Percentiles rank a stretch among this genome's conserved stretches.
Evolutionary conservation across 192 early-diverging fungal genomes (phyloP).

Genomic region (Phlyctochytrium arcticum): DNA sequence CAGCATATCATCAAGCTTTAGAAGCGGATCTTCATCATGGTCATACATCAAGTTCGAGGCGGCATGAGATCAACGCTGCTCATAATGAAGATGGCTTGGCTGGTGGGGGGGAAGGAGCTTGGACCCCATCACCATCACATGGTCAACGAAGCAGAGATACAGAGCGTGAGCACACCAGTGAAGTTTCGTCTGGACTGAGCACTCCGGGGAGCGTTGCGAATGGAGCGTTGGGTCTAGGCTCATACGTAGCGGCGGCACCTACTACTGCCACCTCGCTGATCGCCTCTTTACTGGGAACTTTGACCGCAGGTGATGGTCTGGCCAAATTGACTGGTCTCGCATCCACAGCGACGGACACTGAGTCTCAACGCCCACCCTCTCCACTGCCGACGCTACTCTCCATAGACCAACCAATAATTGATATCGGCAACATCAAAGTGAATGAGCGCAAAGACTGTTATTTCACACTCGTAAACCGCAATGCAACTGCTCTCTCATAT

Average conservation of each 20-base stretch:
- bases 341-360: no score
- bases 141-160: no score
- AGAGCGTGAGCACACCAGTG: no score
- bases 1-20: not conserved
- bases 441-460: constrained; percentile 49
- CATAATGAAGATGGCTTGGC: not conserved
- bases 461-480: constrained; percentile 46
- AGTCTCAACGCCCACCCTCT: not conserved
- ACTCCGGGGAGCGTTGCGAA: not conserved
- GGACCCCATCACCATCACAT: no score
- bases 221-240: not conserved
- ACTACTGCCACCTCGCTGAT: not conserved
- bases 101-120: not conserved
- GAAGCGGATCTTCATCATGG: no score
- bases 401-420: constrained; percentile 23
- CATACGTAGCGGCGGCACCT: not conserved
- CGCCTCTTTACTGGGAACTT: no score
- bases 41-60: no score
- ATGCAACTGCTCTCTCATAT: constrained; percentile 10
- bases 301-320: no score
- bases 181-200: not conserved
- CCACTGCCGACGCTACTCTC: not conserved
- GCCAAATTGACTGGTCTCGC: no score
- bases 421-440: constrained; percentile 50
- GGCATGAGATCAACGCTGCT: no score